phyloP scores from a whole-genome alignment of 768 basidiomycete species.

The Boletus pseudo-olivaceus region DNA sequence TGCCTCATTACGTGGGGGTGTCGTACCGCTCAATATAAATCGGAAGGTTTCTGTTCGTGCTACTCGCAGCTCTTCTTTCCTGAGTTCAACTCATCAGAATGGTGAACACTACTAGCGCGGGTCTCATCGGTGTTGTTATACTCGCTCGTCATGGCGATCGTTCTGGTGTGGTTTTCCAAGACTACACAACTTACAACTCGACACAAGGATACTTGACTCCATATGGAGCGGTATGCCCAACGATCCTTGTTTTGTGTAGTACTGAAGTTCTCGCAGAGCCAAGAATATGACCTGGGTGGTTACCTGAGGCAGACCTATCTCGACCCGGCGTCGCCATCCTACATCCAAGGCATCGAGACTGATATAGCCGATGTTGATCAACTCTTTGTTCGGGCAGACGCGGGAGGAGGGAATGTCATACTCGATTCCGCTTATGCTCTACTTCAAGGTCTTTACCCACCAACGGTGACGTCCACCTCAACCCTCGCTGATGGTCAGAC shows the following conservation, averaged over 20 bases:
- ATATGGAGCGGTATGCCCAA: slow-evolving; percentile 60
- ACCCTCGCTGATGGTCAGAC: slow-evolving; percentile 69
- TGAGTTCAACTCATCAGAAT: slow-evolving; percentile 7
- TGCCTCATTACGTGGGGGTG: neutral
- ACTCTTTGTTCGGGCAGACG: slow-evolving; percentile 73
- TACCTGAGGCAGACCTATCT: slow-evolving; percentile 64
- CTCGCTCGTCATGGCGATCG: slow-evolving; percentile 79
- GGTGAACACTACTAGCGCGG: slow-evolving; percentile 24
- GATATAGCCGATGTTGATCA: slow-evolving; percentile 67
- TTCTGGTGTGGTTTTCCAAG: slow-evolving; percentile 55
- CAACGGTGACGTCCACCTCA: slow-evolving; percentile 59
- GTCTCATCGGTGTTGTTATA: slow-evolving; percentile 67
- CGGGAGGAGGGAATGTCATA: slow-evolving; percentile 74
- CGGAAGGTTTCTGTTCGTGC: neutral
- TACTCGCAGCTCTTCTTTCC: neutral
- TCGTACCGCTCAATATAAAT: slow-evolving; percentile 7
- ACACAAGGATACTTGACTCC: slow-evolving; percentile 66
- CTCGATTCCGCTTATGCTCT: slow-evolving; percentile 82
- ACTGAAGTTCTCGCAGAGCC: slow-evolving; percentile 20
- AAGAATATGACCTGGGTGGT: slow-evolving; percentile 61
- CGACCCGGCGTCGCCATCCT: slow-evolving; percentile 55
- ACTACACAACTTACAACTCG: slow-evolving; percentile 66
- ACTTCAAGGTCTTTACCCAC: slow-evolving; percentile 82
- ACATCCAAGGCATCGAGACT: slow-evolving; percentile 61
- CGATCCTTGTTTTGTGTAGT: neutral